Conservation (phyloP, 192 early-diverging fungal genomes). For the Globomyces pollinis-pini region DNA sequence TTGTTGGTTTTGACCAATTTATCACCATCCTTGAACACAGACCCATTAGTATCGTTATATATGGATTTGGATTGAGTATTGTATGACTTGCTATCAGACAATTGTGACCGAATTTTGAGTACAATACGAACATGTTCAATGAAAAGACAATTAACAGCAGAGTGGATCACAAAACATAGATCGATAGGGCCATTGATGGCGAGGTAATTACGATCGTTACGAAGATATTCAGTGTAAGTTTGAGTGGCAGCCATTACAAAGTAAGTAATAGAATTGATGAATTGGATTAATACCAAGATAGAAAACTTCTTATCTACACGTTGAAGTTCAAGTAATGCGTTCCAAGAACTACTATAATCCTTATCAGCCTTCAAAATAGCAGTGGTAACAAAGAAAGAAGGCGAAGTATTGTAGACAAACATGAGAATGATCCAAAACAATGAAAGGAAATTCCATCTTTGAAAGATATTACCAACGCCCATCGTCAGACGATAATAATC, state of each 20-base stretch:
- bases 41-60: too few species aligned
- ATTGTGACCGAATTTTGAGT: background rate
- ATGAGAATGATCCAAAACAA: constrained; percentile 2
- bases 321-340: background rate
- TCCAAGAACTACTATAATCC: too few species aligned
- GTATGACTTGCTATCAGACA: too few species aligned
- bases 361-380: background rate
- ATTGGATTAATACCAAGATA: background rate
- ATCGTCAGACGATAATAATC: background rate
- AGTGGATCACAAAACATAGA: background rate
- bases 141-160: constrained; percentile 6
- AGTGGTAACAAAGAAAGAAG: background rate
- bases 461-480: background rate
- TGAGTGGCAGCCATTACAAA: background rate
- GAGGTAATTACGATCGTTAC: background rate
- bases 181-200: background rate
- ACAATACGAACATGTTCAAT: background rate
- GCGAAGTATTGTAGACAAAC: constrained; percentile 1
- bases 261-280: background rate
- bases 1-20: too few species aligned
- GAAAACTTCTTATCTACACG: background rate
- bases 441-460: background rate
- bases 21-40: too few species aligned
- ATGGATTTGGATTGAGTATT: too few species aligned
- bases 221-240: background rate